Base-by-base conservation (phyloP, 352 stramenopile species). In the Globisporangium mamillatum region DNA sequence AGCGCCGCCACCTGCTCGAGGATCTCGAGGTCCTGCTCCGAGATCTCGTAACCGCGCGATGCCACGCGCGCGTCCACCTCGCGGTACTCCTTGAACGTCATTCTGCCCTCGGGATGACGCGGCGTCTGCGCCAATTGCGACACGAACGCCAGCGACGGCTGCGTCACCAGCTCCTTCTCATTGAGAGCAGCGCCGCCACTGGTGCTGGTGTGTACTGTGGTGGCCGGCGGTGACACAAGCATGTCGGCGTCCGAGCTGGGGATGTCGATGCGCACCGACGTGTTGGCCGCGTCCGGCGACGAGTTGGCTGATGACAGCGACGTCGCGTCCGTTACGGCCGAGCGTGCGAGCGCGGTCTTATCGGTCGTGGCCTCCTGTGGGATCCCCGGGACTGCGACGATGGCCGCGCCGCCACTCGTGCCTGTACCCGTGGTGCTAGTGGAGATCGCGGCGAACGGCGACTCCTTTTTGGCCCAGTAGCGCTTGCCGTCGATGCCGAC, bases 41-140 rank as follows among this genome's bases (percentile, higher is more conserved):
- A 93, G 63, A 95, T 95, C 75, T 95, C 88, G 70, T 95, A 95
- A 6, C 88, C 88, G 27, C 86, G 81, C 46, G 88, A 95, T 4
- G 88, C 88, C 61, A 95, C 84, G 59, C 86, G 84, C 1, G 88
- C 88, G 67, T 95, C 88, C 32, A 95, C 88, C 80, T 95, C 88
- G 32, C 85, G 81, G 73, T 94, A 94, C 62, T 95, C 88, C 67
- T 94, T 94, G 66, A 95, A 95, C 32, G 86, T 94, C 86, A 95
- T 94, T 57, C 88, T 86, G 34, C 88, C 88, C 46, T 94, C 86
- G 0, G 88, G 88, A 64, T 94, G 86, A 10, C 86, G 77, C 3
- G 88, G 88, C 5, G 88, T 94, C 70, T 94, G 84, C 22, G 86
- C 88, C 46, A 94, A 63, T 60, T 95, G 88, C 59, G 88, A 95